These are phyloP conservation scores for Tylopilus intermedius DNA, from an alignment of 768 basidiomycete genomes.

Conservation along the genomic window DNA sequence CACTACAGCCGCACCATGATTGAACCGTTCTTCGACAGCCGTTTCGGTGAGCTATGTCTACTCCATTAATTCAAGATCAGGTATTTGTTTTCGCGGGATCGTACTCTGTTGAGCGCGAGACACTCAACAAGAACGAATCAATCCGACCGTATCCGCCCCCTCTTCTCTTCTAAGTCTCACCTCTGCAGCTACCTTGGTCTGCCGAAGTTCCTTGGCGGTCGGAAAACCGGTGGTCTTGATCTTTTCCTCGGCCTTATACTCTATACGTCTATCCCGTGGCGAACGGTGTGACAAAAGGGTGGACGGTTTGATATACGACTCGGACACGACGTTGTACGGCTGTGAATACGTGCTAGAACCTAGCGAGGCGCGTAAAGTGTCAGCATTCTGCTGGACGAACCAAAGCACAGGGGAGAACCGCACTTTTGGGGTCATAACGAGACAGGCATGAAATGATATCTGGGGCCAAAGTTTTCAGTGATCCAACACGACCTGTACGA, in stretches of 20 bases:
- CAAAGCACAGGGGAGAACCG: slow-evolving; percentile 14
- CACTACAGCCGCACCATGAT: slow-evolving; percentile 65
- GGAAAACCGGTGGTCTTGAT: slow-evolving; percentile 70
- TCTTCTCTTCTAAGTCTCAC: slow-evolving; percentile 64
- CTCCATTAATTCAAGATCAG: slow-evolving; percentile 10
- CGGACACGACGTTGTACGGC: too few relatives aligned
- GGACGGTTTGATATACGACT: too few relatives aligned
- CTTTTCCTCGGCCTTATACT: slow-evolving; percentile 69
- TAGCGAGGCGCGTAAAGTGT: not conserved
- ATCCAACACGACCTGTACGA: slow-evolving; percentile 58
- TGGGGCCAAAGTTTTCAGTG: slow-evolving; percentile 81
- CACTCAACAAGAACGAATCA: slow-evolving; percentile 44
- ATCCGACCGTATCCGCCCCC: slow-evolving; percentile 65
- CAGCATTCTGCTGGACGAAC: not conserved
- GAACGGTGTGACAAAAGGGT: too few relatives aligned
- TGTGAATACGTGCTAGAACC: too few relatives aligned
- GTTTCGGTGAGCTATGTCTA: too few relatives aligned
- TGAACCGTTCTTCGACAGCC: slow-evolving; percentile 77
- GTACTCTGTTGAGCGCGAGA: slow-evolving; percentile 54
- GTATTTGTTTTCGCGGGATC: slow-evolving; percentile 17
- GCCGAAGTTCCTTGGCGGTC: slow-evolving; percentile 70
- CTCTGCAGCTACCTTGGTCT: slow-evolving; percentile 63
- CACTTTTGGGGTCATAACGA: slow-evolving; percentile 56
- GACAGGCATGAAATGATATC: slow-evolving; percentile 58
- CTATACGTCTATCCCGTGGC: too few relatives aligned